Conservation (phyloP, 176 grass and related monocot genomes). For the Paspalum vaginatum region DNA sequence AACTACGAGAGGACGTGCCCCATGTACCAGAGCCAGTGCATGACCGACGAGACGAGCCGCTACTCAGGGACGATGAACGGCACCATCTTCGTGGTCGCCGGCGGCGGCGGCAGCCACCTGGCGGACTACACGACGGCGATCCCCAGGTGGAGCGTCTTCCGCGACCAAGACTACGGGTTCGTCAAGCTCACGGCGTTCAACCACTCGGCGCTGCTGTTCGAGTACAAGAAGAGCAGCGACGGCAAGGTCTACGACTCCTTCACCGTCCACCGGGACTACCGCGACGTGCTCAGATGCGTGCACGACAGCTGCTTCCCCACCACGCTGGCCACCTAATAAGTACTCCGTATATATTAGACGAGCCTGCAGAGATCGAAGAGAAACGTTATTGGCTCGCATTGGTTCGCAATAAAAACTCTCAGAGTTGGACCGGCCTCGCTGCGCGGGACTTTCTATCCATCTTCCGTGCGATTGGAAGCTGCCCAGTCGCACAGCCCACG, state of each 20-base stretch:
- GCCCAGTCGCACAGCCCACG: too few relatives aligned
- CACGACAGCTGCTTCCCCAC: slow-evolving; percentile 71
- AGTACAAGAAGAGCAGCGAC: slow-evolving; percentile 88
- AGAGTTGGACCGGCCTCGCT: too few relatives aligned
- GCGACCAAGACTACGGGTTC: slow-evolving; percentile 67
- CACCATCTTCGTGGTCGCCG: slow-evolving; percentile 75
- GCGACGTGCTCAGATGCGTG: slow-evolving; percentile 76
- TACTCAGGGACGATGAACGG: slow-evolving; percentile 81
- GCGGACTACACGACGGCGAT: slow-evolving; percentile 44
- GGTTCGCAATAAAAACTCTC: too few relatives aligned
- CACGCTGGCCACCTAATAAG: slow-evolving; percentile 67
- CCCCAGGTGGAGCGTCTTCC: slow-evolving; percentile 79
- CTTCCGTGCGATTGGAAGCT: too few relatives aligned
- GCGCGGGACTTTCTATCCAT: too few relatives aligned
- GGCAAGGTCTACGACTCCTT: slow-evolving; percentile 64
- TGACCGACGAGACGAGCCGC: slow-evolving; percentile 44
- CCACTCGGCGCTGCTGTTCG: slow-evolving; percentile 87
- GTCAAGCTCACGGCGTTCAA: slow-evolving; percentile 90
- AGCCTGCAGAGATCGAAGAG: too few relatives aligned
- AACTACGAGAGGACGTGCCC: slow-evolving; percentile 91
- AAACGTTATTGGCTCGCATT: too few relatives aligned
- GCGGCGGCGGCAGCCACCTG: slow-evolving; percentile 70
- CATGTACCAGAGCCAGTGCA: slow-evolving; percentile 77
- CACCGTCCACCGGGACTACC: slow-evolving; percentile 73
- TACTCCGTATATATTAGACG: too few relatives aligned